Evolutionary conservation across 306 rosid genomes (phyloP), one percentile per base, ranked within the genome.

Genomic region (Lupinus albus): DNA sequence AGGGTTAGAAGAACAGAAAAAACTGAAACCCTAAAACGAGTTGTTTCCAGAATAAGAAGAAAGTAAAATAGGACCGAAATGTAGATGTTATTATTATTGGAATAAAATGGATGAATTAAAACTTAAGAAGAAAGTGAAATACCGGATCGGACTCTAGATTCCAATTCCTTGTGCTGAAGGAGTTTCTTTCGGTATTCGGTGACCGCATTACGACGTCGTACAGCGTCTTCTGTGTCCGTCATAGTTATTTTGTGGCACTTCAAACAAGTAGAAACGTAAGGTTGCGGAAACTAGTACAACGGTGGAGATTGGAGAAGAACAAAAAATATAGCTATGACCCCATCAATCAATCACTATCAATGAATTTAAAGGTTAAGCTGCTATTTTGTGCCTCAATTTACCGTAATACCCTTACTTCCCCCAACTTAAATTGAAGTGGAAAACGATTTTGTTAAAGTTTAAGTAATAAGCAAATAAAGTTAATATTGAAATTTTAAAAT

Each of bases 111-210:
- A 72, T 11, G 57, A 45, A 55, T 3, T 11, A 16, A 32, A 41
- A 53, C 1, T 6, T 3, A 7, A 6, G 46, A 17, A n/a, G 12
- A 42, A 13, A 6, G 18, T 14, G 60, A 47, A 72, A 68, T 2
- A 93, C 99, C 92, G 52, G 96, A 75, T 80, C 97, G 94, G 3
- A 88, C 96, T 70, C 92, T 75, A 69, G 96, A 80, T 16, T 93
- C 96, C 63, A 90, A 76, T 80, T 93, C 99, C 73, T 90, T 93
- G 81, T 90, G 96, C 76, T 83, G 92, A 57, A 90, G 95, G 50
- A 90, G 88, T 68, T 86, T 85, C 82, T 88, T 90, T 14, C 92
- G 90, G 75, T 90, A 90, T 0, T 88, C 94, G 3, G 84, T 77
- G 42, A 80, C 82, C 9, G 82, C 89, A 3, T 25, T 83, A 50